Evolutionary conservation across 2,329 filamentous ascomycete species (phyloP).

Genomic region (Fusarium nodosum): DNA sequence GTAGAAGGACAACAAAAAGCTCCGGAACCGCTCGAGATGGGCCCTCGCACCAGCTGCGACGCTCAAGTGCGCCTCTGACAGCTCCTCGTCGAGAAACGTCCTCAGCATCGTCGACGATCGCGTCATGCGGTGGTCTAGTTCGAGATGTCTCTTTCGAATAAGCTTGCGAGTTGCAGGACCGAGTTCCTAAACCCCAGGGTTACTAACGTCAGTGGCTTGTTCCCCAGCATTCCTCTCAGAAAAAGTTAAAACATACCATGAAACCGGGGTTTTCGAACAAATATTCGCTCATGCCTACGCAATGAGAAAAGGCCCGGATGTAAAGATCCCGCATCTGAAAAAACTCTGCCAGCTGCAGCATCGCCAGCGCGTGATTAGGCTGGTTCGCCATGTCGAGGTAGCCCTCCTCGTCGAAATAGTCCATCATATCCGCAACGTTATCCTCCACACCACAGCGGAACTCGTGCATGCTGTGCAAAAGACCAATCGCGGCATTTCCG

Average conservation of each 20-base stretch:
- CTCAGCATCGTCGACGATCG: conserved; percentile 70
- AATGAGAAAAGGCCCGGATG: conserved; percentile 80
- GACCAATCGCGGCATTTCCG: conserved; percentile 71
- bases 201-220: conserved; percentile 42
- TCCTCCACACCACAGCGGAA: conserved; percentile 68
- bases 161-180: conserved; percentile 71
- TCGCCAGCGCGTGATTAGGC: conserved; percentile 76
- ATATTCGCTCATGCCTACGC: conserved; percentile 79
- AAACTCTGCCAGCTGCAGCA: conserved; percentile 76
- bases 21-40: conserved; percentile 80
- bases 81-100: conserved; percentile 78
- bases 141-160: conserved; percentile 71
- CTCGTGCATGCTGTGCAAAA: conserved; percentile 75
- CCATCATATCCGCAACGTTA: conserved; percentile 72
- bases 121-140: conserved; percentile 74
- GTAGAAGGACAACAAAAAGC: conserved; percentile 77
- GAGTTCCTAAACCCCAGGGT: conserved; percentile 56
- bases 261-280: conserved; percentile 71
- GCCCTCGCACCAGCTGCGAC: conserved; percentile 70
- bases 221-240: conserved; percentile 1
- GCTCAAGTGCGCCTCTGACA: conserved; percentile 75
- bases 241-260: conserved; percentile 60
- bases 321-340: conserved; percentile 75
- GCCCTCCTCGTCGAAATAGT: conserved; percentile 76
- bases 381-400: conserved; percentile 76